Percentiles rank a stretch among this genome's conserved stretches.
Conservation (phyloP, 1,284 basidiomycete genomes). For the Trametes sp. region DNA sequence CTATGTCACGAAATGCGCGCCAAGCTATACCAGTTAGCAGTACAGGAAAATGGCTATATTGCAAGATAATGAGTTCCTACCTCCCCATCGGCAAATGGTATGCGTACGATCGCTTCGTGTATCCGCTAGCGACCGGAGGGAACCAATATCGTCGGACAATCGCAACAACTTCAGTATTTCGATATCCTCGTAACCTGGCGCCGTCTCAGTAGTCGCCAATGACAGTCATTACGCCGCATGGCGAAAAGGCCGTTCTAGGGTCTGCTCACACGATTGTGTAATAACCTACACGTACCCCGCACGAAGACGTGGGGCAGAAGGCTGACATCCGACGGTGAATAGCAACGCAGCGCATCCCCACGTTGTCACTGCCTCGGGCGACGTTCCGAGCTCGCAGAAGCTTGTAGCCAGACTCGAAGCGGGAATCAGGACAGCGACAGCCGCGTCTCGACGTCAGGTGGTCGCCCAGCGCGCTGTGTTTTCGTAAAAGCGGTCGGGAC, state of each 20-base stretch:
- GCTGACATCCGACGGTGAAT: slow-evolving; percentile 16
- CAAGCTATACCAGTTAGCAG: no score
- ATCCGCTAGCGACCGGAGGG: no score
- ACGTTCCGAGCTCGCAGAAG: slow-evolving; percentile 25
- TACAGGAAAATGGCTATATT: no score
- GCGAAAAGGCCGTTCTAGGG: neutral
- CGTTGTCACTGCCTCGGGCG: slow-evolving; percentile 11
- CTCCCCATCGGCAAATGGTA: no score
- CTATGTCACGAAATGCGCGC: no score
- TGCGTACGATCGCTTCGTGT: no score
- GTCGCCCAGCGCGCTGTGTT: slow-evolving; percentile 11
- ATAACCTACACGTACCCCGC: slow-evolving; percentile 14
- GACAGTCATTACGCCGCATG: neutral
- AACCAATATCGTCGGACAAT: no score
- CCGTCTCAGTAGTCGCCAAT: neutral
- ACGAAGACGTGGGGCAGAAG: slow-evolving; percentile 9
- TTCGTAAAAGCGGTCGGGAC: slow-evolving; percentile 31
- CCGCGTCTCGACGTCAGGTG: slow-evolving; percentile 24
- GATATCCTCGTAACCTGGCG: neutral
- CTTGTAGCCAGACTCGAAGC: slow-evolving; percentile 25
- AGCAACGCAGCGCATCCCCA: slow-evolving; percentile 15
- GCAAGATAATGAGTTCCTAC: no score
- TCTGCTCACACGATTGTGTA: slow-evolving; percentile 15
- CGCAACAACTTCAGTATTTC: neutral
- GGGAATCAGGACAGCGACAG: slow-evolving; percentile 9